Base-by-base conservation (phyloP, 2,329 filamentous ascomycete species). In the Paracamarosporium sp. region DNA sequence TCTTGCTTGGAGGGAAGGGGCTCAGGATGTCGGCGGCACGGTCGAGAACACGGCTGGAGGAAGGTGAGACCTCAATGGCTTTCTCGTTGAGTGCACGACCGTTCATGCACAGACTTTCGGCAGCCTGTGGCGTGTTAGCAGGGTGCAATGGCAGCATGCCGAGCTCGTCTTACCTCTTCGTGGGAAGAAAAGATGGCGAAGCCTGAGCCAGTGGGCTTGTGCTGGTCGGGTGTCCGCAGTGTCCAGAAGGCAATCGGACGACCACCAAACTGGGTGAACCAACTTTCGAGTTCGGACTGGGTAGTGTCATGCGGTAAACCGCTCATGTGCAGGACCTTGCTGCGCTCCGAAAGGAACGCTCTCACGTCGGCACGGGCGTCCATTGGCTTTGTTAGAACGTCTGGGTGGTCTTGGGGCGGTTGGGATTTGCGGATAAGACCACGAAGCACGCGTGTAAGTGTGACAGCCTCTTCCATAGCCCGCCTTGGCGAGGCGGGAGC, bases 221-320 rank as follows among this genome's bases (percentile, higher is more conserved):
- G 95, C 81, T 98, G 95, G 79, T 99, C 95, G 3, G 95, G 95
- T 13, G 95, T 99, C 61, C 94, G 91, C 50, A 99, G 85, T 17
- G 95, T 99, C 95, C 95, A 99, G 81, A 99, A 99, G 20, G 95
- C 95, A 80, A 99, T 99, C 28, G 95, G 95, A 41, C 95, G 91
- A 48, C 95, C 95, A 63, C 95, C 95, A 75, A 97, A 99, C 79
- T 99, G 95, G 28, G 95, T 99, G 76, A 98, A 99, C 95, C 95
- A 99, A 80, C 93, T 97, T 82, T 99, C 95, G 24, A 99, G 86
- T 81, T 99, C 95, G 3, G 94, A 98, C 80, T 99, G 95, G 1
- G 95, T 99, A 33, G 95, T 99, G 71, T 99, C 95, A 76, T 99
- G 95, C 43, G 95, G 95, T 51, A 99, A 85, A 47, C 95, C 95